phyloP scores from a whole-genome alignment of 1,284 basidiomycete species.

The Ceratobasidium sp. region DNA sequence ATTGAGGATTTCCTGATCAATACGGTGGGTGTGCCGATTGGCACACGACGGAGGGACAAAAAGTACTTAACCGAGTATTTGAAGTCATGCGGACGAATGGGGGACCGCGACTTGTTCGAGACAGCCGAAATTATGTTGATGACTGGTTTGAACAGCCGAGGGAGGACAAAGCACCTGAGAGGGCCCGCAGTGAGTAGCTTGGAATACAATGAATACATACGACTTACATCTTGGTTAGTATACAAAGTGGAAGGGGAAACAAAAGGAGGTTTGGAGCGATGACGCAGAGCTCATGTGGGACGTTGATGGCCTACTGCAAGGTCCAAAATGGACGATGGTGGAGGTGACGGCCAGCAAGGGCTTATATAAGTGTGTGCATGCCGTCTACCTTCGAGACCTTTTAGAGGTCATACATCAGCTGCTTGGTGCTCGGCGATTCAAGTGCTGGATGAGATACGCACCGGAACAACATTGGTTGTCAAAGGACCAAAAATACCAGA shows the following conservation, averaged over 20 bases:
- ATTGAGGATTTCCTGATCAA: conserved; percentile 11
- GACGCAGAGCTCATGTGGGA: conserved; percentile 1
- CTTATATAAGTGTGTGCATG: neutral
- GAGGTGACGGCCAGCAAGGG: neutral
- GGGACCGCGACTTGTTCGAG: conserved; percentile 5
- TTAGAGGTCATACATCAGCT: neutral
- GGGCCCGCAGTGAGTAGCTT: neutral
- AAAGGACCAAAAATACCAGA: neutral
- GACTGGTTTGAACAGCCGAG: conserved; percentile 1
- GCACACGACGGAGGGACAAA: neutral
- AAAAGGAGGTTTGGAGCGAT: conserved; percentile 1
- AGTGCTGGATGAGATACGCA: neutral
- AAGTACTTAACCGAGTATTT: neutral
- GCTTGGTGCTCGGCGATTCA: neutral
- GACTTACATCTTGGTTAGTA: neutral
- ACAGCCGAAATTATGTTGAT: conserved; percentile 26
- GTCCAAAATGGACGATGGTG: conserved; percentile 4
- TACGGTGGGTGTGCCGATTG: conserved; percentile 16
- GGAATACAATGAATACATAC: no score
- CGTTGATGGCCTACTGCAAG: neutral
- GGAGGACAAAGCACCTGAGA: neutral
- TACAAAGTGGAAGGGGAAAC: neutral
- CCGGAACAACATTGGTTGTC: conserved; percentile 4
- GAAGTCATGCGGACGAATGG: neutral
- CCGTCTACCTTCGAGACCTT: neutral